These are phyloP conservation scores for Ogataea nitratoaversa DNA, from an alignment of 805 yeast genomes.

Conservation along the genomic window DNA sequence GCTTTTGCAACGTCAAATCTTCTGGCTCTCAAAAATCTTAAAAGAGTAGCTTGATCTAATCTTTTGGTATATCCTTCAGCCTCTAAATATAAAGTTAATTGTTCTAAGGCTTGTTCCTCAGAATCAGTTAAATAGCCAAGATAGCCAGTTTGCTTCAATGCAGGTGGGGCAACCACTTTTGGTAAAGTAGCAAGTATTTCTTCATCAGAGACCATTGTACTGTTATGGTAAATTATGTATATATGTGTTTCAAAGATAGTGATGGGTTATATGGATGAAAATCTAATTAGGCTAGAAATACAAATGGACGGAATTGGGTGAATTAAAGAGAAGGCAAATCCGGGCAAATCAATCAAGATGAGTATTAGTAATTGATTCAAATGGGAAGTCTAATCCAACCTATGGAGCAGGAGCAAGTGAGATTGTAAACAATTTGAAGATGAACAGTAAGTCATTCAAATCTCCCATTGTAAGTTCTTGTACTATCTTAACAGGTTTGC, in stretches of 20 bases:
- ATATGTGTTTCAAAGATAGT: too few relatives aligned
- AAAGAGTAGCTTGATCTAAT: slow-evolving; percentile 78
- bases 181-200: slow-evolving; percentile 28
- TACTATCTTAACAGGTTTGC: too few relatives aligned
- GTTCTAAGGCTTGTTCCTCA: slow-evolving; percentile 57
- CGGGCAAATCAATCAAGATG: too few relatives aligned
- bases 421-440: too few relatives aligned
- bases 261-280: not conserved
- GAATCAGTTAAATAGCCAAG: slow-evolving; percentile 74
- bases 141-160: slow-evolving; percentile 58
- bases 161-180: slow-evolving; percentile 52
- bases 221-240: not conserved
- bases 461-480: too few relatives aligned
- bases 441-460: too few relatives aligned
- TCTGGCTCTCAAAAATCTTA: slow-evolving; percentile 90
- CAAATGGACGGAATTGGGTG: too few relatives aligned
- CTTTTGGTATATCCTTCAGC: slow-evolving; percentile 71
- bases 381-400: too few relatives aligned
- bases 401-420: too few relatives aligned
- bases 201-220: slow-evolving; percentile 21
- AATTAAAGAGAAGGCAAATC: too few relatives aligned
- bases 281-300: too few relatives aligned
- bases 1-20: slow-evolving; percentile 84
- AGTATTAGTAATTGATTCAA: too few relatives aligned
- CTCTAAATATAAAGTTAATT: slow-evolving; percentile 53